Percentiles rank a stretch among this genome's conserved stretches.
phyloP scores from a whole-genome alignment of 305 asterid species.

The Solanum chacoense region DNA sequence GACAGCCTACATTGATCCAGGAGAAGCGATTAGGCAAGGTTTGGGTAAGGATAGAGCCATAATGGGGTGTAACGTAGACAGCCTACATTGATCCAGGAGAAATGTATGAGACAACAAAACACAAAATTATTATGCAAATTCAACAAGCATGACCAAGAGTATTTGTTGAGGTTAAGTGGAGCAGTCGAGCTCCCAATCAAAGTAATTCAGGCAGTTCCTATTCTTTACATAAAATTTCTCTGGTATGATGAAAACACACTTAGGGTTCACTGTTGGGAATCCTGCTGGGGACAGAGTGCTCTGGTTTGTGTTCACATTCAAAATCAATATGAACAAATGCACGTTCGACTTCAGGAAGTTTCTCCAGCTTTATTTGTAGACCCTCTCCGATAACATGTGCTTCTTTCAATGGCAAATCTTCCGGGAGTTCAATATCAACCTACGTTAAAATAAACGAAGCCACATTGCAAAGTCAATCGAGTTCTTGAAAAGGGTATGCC shows the following conservation, averaged over 20 bases:
- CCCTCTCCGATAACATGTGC: slow-evolving; percentile 66
- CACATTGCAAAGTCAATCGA: background rate
- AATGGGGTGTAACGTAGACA: background rate
- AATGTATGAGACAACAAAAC: background rate
- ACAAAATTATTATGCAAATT: background rate
- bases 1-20: background rate
- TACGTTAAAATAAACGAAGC: slow-evolving; percentile 1
- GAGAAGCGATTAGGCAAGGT: background rate
- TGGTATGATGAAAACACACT: background rate
- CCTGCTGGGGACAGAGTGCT: slow-evolving; percentile 56
- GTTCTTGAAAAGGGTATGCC: background rate
- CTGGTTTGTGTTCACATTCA: slow-evolving; percentile 78
- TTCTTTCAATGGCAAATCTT: slow-evolving; percentile 61
- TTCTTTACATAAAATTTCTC: background rate
- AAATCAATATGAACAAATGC: slow-evolving; percentile 74
- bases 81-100: background rate
- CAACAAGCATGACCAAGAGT: background rate
- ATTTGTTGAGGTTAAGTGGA: background rate
- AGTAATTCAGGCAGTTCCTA: background rate
- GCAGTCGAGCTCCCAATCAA: background rate
- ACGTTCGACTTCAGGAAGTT: slow-evolving; percentile 64
- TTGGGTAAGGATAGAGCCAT: too few species aligned
- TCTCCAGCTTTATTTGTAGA: slow-evolving; percentile 58
- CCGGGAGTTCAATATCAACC: slow-evolving; percentile 77
- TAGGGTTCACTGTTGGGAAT: slow-evolving; percentile 52